Base-by-base conservation (phyloP, 2,329 filamentous ascomycete species). In the Bipolaris cookei region DNA sequence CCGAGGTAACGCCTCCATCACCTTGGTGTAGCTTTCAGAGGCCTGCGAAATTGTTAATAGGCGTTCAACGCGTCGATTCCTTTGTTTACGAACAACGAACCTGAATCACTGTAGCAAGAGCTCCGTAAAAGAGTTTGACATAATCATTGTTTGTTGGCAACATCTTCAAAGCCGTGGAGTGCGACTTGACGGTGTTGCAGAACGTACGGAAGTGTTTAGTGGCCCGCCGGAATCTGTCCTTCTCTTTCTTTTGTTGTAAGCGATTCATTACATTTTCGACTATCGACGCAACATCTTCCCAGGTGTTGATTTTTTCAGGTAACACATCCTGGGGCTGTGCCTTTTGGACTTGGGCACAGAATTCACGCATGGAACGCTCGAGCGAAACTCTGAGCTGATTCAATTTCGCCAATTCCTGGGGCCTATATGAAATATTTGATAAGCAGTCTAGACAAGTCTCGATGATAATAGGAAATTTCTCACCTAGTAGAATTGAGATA, bases 401-500 rank as follows among this genome's bases (percentile, higher is more conserved):
- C 18, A 46, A 18, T n/a, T 23, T 46, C 16, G 28, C 44, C 20
- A 46, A 30, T 16, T 46, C 44, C 11, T 46, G 44, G 5, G 44
- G 44, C 6, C 44, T 46, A 8, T 30, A 8, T 2, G 10, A 23
- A 6, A 21, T 5, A 35, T 35, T 11, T 35, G 30, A 18, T 46
- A 2, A 46, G 28, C 30, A 18, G 21, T 21, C 4, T 8, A 6
- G n/a, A 35, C 4, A 6, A 35, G 8, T 7, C 8, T 3, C 7
- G 1, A 6, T 13, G n/a, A 11, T 3, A 6, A 6, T 13, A n/a
- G 7, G 8, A 10, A 14, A n/a, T 3, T 11, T 3, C 44, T 21
- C n/a, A 46, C 44, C 44, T 46, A 3, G 44, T 46, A 7, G 44
- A 46, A n/a, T 46, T 23, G 18, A 46, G 44, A 23, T 46, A 46